phyloP scores from a whole-genome alignment of 257 asterid species.

The Voacanga thouarsii region DNA sequence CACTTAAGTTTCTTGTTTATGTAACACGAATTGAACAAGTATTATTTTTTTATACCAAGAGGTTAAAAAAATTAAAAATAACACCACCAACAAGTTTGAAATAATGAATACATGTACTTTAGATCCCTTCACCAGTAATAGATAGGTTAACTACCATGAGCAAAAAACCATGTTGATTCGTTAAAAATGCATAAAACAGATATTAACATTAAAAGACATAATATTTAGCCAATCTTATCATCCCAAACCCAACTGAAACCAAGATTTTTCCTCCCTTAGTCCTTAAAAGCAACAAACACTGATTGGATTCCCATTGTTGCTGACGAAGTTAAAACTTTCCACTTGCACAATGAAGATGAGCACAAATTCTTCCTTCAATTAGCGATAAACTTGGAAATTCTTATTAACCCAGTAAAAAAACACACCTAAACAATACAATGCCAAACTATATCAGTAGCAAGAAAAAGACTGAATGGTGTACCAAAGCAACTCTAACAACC shows the following conservation, averaged over 20 bases:
- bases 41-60: neutral
- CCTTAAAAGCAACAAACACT: neutral
- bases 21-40: neutral
- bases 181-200: neutral
- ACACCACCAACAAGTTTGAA: too few relatives aligned
- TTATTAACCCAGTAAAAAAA: neutral
- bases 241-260: neutral
- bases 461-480: neutral
- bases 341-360: neutral
- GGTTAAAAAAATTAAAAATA: too few relatives aligned
- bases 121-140: neutral
- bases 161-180: neutral
- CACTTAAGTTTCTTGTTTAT: neutral
- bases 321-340: neutral
- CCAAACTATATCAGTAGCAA: conserved; percentile 6
- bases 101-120: too few relatives aligned
- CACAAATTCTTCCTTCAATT: neutral
- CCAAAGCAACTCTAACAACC: too few relatives aligned
- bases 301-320: neutral
- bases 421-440: neutral
- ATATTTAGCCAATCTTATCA: neutral
- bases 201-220: neutral
- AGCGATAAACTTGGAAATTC: neutral
- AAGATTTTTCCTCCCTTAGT: neutral
- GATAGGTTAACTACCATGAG: too few relatives aligned